Evolutionary conservation across 768 basidiomycete species (phyloP).

Genomic region (Tricholomella constricta): DNA sequence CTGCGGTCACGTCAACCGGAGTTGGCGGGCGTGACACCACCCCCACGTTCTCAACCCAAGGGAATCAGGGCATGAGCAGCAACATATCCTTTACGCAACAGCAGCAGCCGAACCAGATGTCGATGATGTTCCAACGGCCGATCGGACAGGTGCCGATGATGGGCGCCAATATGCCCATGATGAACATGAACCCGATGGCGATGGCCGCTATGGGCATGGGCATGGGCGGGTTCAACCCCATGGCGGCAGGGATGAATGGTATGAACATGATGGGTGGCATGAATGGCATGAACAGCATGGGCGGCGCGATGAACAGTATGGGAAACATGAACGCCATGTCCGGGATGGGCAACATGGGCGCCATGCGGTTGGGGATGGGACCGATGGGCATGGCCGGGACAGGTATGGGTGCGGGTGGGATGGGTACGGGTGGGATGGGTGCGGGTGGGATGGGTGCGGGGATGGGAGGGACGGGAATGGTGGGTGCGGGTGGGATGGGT

Average conservation of each 20-base stretch:
- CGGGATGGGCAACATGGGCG: slow-evolving; percentile 27
- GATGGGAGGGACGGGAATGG: slow-evolving; percentile 15
- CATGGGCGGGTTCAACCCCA: slow-evolving; percentile 32
- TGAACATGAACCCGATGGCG: slow-evolving; percentile 52
- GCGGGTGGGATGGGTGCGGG: slow-evolving; percentile 10
- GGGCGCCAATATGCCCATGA: slow-evolving; percentile 35
- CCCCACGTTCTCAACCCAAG: slow-evolving; percentile 35
- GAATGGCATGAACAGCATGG: slow-evolving; percentile 26
- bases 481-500: slow-evolving; percentile 17
- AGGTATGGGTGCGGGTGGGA: slow-evolving; percentile 20
- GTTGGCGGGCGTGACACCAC: slow-evolving; percentile 21
- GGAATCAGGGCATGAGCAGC: slow-evolving; percentile 35
- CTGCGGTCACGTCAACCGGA: slow-evolving; percentile 18
- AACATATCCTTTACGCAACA: slow-evolving; percentile 34
- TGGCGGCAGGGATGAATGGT: slow-evolving; percentile 33
- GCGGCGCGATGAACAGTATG: slow-evolving; percentile 36
- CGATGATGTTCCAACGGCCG: slow-evolving; percentile 59
- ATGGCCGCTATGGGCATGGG: slow-evolving; percentile 53
- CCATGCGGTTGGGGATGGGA: slow-evolving; percentile 39
- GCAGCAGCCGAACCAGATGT: slow-evolving; percentile 45
- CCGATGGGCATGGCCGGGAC: slow-evolving; percentile 26
- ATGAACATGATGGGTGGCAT: slow-evolving; percentile 34
- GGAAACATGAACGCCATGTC: slow-evolving; percentile 28
- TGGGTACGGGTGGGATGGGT: slow-evolving; percentile 16
- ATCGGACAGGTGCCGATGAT: slow-evolving; percentile 50